Percentiles rank a stretch among this genome's conserved stretches.
phyloP scores from a whole-genome alignment of 805 yeast genomes.

The Brettanomyces custersianus region DNA sequence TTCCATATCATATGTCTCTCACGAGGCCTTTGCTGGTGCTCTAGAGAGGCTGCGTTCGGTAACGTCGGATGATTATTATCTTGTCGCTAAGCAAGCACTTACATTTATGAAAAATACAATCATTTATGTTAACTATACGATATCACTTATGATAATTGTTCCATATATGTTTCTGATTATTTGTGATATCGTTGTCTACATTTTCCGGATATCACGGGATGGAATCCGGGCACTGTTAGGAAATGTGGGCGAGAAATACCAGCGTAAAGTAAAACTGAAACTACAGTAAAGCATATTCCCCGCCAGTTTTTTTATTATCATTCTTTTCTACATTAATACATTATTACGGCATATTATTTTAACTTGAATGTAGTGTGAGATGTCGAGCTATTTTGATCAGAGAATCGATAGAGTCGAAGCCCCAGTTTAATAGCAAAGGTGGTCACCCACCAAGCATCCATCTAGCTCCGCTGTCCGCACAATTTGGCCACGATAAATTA shows the following conservation, averaged over 20 bases:
- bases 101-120: slow-evolving; percentile 11
- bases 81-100: background rate
- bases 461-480: slow-evolving; percentile 9
- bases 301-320: too few relatives aligned
- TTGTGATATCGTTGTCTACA: slow-evolving; percentile 17
- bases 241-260: too few relatives aligned
- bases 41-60: background rate
- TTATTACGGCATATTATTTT: too few relatives aligned
- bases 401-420: too few relatives aligned
- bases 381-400: too few relatives aligned
- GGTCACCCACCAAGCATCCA: background rate
- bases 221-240: too few relatives aligned
- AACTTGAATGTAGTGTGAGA: too few relatives aligned
- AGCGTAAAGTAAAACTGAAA: slow-evolving; percentile 1
- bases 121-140: slow-evolving; percentile 15
- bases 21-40: background rate
- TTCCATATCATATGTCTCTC: background rate
- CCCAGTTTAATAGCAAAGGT: too few relatives aligned
- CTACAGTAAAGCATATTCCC: too few relatives aligned
- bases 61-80: slow-evolving; percentile 1
- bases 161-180: slow-evolving; percentile 18
- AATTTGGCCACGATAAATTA: slow-evolving; percentile 1
- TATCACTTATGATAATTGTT: slow-evolving; percentile 14
- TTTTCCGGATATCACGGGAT: slow-evolving; percentile 12
- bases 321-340: too few relatives aligned